Evolutionary conservation across 148 eudicot genomes (phyloP), one percentile per base, ranked within the genome.

Genomic region (Chenopodium formosanum): DNA sequence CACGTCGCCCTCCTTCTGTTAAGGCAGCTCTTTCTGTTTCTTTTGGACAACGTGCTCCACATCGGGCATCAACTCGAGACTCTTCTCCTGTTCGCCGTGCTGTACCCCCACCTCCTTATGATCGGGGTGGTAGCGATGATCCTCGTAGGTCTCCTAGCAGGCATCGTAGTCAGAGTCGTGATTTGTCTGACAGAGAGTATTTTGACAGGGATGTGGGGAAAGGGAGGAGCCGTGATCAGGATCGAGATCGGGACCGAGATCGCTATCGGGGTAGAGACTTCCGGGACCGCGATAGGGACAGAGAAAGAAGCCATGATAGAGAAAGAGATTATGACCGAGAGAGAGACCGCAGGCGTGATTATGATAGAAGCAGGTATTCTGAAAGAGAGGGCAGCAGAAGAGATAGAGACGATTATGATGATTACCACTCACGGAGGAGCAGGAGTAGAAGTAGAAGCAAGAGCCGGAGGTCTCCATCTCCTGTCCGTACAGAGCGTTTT

Each of bases 11-110:
- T 22, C 99, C 99, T 73, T 95, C 98, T 85, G 99, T 95, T 32
- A 95, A 95, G 88, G 99, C 99, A 48, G 89, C 98, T 29, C 97
- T 95, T 63, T 95, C 99, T 23, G 97, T 95, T 78, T 95, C 99
- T 9, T 95, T 95, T 78, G 99, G 99, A 20, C 98, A 95, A 83
- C 92, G 98, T 46, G 99, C 99, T 22, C 99, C 99, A 69, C 98
- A 94, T 72, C 97, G 98, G 56, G 97, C 97, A 53, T 93, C 97
- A 50, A 95, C 99, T 62, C 84, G 98, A 82, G 99, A 90, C 82
- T 95, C 97, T 9, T 95, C 99, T 62, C 99, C 99, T 69, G 94
- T 95, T 80, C 97, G 97, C 29, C 93, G 99, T 58, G 87, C 92
- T 32, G 77, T 85, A 25, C 86, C 90, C 14, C 91, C 92, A 31